Evolutionary conservation across 1,284 basidiomycete genomes (phyloP).

Genomic region (Anthracocystis panici-leucophaei): DNA sequence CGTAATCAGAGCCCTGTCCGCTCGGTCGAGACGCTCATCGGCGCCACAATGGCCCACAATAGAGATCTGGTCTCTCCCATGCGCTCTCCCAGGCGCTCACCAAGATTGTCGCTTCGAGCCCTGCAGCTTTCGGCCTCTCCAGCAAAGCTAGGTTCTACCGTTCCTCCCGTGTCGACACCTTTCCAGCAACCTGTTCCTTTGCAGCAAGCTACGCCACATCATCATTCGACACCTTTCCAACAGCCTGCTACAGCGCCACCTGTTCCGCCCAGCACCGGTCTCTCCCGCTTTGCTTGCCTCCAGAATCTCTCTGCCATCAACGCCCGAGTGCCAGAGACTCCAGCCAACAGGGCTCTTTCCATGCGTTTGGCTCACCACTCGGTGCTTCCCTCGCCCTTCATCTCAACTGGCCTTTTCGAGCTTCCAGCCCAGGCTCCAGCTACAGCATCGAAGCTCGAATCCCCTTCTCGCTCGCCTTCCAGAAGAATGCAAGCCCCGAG

Average conservation of each 20-base stretch:
- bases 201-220: slow-evolving; percentile 10
- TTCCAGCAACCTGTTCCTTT: slow-evolving; percentile 12
- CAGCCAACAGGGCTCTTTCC: slow-evolving; percentile 20
- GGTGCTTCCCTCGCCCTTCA: slow-evolving; percentile 32
- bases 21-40: slow-evolving; percentile 43
- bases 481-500: slow-evolving; percentile 11
- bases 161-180: slow-evolving; percentile 21
- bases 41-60: slow-evolving; percentile 32
- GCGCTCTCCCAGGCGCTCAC: slow-evolving; percentile 37
- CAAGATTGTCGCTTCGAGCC: slow-evolving; percentile 34
- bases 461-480: slow-evolving; percentile 15
- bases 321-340: slow-evolving; percentile 16
- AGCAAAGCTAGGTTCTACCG: slow-evolving; percentile 10
- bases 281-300: slow-evolving; percentile 42
- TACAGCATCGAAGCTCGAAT: not conserved
- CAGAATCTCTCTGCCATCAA: slow-evolving; percentile 26
- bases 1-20: slow-evolving; percentile 34
- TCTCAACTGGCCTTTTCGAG: slow-evolving; percentile 9
- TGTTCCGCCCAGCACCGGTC: slow-evolving; percentile 36
- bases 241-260: slow-evolving; percentile 5
- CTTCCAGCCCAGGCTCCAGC: not conserved
- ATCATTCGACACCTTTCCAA: slow-evolving; percentile 28
- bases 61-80: slow-evolving; percentile 26
- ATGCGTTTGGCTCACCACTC: slow-evolving; percentile 18
- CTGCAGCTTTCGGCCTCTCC: slow-evolving; percentile 36